Evolutionary conservation across 2,329 filamentous ascomycete genomes (phyloP).

Genomic region (Pezicula radicicola): DNA sequence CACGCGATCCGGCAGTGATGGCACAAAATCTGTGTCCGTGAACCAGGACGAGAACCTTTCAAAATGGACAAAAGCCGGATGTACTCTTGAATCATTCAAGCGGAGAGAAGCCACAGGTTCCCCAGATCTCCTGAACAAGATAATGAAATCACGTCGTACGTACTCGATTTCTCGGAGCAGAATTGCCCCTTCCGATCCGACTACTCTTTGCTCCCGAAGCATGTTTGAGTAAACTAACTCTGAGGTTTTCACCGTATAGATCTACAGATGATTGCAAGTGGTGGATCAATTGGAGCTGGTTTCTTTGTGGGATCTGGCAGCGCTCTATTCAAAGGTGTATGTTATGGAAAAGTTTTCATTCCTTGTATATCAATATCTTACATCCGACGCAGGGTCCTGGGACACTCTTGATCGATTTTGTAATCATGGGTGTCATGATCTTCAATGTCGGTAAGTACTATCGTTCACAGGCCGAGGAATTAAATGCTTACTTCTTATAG

Average conservation of each 20-base stretch:
- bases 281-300: conserved; percentile 85
- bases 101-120: conserved; percentile 21
- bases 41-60: conserved; percentile 22
- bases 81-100: conserved; percentile 35
- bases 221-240: too few species aligned
- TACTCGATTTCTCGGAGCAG: too few species aligned
- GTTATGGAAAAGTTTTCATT: neutral
- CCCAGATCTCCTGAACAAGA: conserved; percentile 61
- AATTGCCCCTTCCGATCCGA: too few species aligned
- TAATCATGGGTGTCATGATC: conserved; percentile 79
- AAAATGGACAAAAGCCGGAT: conserved; percentile 36
- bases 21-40: neutral
- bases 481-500: conserved; percentile 54
- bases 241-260: conserved; percentile 47
- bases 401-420: conserved; percentile 72
- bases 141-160: conserved; percentile 57
- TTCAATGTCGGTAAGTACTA: conserved; percentile 42
- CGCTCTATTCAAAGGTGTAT: conserved; percentile 60
- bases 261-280: conserved; percentile 95
- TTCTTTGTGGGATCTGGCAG: conserved; percentile 81
- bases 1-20: too few species aligned
- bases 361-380: conserved; percentile 1
- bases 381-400: conserved; percentile 56
- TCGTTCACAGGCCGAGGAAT: neutral
- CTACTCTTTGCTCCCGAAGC: too few species aligned